phyloP scores from a whole-genome alignment of 2,329 filamentous ascomycete genomes.

The Teratosphaeria destructans region DNA sequence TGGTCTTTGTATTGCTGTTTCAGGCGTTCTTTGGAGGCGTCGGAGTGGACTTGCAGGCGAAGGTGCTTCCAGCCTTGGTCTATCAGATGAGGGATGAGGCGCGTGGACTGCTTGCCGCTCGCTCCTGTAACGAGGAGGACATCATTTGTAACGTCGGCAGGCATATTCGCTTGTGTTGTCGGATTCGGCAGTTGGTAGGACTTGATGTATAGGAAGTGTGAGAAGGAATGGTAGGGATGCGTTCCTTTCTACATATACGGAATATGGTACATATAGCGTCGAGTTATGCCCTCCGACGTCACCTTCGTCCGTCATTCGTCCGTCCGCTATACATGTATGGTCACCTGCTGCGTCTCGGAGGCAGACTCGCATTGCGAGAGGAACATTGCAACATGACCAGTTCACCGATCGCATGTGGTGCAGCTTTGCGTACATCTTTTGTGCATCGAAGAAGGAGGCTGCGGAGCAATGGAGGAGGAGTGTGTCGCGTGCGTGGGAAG shows the following conservation, averaged over 20 bases:
- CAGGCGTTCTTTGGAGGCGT: slow-evolving; percentile 19
- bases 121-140: slow-evolving; percentile 30
- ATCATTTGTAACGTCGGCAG: slow-evolving; percentile 17
- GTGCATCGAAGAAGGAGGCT: neutral
- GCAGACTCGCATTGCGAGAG: neutral
- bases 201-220: neutral
- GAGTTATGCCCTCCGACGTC: neutral
- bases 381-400: too few species aligned
- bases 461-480: neutral
- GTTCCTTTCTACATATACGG: neutral
- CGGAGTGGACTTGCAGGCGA: slow-evolving; percentile 25
- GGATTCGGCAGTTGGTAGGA: neutral
- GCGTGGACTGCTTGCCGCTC: slow-evolving; percentile 27
- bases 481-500: neutral
- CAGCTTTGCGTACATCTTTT: too few species aligned
- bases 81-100: slow-evolving; percentile 26
- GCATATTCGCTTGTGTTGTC: slow-evolving; percentile 1
- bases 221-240: neutral
- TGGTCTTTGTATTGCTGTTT: slow-evolving; percentile 23
- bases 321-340: neutral
- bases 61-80: slow-evolving; percentile 21
- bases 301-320: neutral
- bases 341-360: neutral
- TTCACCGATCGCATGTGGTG: too few species aligned
- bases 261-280: neutral